Evolutionary conservation across 1,284 basidiomycete species (phyloP).

Genomic region (Trichosporon sp.): DNA sequence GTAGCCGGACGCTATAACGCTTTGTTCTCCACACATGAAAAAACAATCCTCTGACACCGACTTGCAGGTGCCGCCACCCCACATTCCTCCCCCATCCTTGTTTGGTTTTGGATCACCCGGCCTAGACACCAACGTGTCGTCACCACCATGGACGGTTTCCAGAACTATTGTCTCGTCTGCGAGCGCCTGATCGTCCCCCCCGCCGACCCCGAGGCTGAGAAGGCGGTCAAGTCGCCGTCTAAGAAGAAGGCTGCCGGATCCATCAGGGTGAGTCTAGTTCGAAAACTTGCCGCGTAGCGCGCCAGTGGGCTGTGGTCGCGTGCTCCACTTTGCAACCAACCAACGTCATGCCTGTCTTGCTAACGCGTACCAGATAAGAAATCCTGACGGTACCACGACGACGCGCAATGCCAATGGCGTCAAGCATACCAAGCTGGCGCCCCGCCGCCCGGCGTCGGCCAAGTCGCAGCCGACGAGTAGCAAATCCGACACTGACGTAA

Average conservation of each 20-base stretch:
- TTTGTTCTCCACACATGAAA: conserved; percentile 3
- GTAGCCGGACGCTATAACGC: not conserved
- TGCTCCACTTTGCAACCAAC: not conserved
- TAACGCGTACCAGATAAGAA: conserved; percentile 43
- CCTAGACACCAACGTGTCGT: conserved; percentile 12
- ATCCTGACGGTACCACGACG: conserved; percentile 52
- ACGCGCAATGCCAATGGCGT: conserved; percentile 49
- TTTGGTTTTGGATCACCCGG: not conserved
- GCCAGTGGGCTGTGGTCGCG: not conserved
- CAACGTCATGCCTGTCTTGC: not conserved
- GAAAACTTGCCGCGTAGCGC: not conserved
- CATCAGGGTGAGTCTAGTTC: conserved; percentile 48
- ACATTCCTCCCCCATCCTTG: not conserved
- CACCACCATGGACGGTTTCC: conserved; percentile 38
- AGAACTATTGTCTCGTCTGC: conserved; percentile 52
- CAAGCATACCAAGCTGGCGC: conserved; percentile 44
- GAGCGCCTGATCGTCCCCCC: conserved; percentile 45
- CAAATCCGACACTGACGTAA: conserved; percentile 13
- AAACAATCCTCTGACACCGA: conserved; percentile 6
- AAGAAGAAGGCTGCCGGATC: conserved; percentile 45
- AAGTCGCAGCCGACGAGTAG: not conserved
- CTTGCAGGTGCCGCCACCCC: conserved; percentile 11
- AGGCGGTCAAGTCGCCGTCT: conserved; percentile 19
- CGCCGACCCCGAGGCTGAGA: conserved; percentile 32
- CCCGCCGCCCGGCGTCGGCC: conserved; percentile 34